Conservation (phyloP, 2,329 filamentous ascomycete genomes). For the Cadophora sp. region DNA sequence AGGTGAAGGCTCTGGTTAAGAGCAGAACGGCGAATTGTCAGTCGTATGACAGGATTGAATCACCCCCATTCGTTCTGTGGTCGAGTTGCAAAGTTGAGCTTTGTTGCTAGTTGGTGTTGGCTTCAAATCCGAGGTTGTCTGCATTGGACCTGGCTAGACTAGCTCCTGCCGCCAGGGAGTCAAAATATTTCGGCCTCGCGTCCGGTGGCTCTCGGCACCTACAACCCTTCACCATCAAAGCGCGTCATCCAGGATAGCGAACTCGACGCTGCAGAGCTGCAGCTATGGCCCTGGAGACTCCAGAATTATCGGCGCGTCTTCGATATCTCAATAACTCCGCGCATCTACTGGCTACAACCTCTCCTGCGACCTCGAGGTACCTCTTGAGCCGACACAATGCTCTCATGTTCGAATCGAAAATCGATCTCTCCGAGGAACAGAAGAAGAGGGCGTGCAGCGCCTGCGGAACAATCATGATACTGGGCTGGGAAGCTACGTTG, state of each 20-base stretch:
- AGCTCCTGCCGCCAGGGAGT: background rate
- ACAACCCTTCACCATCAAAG: conserved; percentile 12
- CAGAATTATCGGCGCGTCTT: conserved; percentile 42
- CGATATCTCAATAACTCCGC: conserved; percentile 61
- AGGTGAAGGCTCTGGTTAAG: background rate
- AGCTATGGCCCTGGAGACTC: conserved; percentile 33
- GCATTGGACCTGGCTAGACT: background rate
- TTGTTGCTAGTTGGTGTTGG: background rate
- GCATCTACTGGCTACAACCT: conserved; percentile 58
- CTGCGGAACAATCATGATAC: conserved; percentile 67
- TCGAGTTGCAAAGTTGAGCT: background rate
- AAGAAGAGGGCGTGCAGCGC: conserved; percentile 61
- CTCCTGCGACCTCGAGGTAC: conserved; percentile 64
- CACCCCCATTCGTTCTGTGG: background rate
- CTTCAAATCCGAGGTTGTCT: background rate
- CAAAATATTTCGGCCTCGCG: conserved; percentile 20
- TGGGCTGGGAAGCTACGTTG: conserved; percentile 47
- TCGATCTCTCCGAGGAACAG: conserved; percentile 55
- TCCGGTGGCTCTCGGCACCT: background rate
- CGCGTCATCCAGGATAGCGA: conserved; percentile 6
- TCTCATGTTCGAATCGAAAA: conserved; percentile 55
- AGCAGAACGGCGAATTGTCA: background rate
- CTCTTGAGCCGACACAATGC: conserved; percentile 61
- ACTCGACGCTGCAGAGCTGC: background rate
- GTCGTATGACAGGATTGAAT: background rate